Evolutionary conservation across 2,329 filamentous ascomycete species (phyloP).

Genomic region (Cytospora piceae): DNA sequence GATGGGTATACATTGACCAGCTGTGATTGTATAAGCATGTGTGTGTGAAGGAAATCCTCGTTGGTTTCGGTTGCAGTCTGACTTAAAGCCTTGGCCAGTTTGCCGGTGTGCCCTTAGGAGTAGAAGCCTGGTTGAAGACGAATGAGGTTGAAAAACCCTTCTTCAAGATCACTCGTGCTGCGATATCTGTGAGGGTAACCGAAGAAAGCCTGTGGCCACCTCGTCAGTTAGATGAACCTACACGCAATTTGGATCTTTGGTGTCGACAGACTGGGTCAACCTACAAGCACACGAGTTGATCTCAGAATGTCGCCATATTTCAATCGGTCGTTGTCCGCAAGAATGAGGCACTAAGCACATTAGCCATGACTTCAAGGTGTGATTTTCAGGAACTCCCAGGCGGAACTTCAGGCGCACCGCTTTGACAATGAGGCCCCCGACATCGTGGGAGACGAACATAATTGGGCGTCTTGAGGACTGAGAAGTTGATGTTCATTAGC

Average conservation of each 20-base stretch:
- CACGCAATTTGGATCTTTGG: too few species aligned
- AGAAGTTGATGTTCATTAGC: neutral
- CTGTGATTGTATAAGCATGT: neutral
- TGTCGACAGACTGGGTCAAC: neutral
- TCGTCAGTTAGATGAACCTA: neutral
- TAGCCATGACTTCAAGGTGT: neutral
- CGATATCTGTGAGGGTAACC: slow-evolving; percentile 3
- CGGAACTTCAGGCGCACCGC: neutral
- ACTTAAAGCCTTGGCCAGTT: neutral
- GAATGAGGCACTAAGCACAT: neutral
- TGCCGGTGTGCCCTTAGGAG: neutral
- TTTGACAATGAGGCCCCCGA: slow-evolving; percentile 7
- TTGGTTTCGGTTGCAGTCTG: neutral
- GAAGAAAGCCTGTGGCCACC: neutral
- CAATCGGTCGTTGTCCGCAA: neutral
- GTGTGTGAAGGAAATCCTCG: slow-evolving; percentile 3
- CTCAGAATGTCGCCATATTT: slow-evolving; percentile 4
- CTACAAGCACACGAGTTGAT: slow-evolving; percentile 5
- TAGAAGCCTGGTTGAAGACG: neutral
- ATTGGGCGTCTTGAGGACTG: slow-evolving; percentile 1
- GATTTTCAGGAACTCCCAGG: neutral
- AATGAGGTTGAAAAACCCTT: neutral
- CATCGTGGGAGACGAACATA: slow-evolving; percentile 9
- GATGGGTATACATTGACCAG: neutral
- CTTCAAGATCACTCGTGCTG: neutral